phyloP scores from a whole-genome alignment of 306 rosid species.

The Hylodesmum podocarpum region DNA sequence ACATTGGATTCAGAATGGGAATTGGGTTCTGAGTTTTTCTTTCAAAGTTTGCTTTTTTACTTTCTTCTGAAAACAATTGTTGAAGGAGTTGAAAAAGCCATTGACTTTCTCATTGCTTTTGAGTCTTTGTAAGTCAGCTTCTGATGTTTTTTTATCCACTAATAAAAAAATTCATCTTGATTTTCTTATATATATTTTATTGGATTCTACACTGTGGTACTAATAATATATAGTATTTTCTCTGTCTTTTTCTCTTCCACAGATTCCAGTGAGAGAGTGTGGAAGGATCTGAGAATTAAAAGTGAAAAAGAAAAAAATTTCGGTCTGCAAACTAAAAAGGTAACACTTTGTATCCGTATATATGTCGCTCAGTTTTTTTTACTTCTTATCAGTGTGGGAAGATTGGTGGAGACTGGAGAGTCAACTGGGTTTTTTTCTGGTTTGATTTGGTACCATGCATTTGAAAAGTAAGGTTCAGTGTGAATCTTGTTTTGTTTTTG shows the following conservation, averaged over 20 bases:
- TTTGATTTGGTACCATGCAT: slow-evolving; percentile 36
- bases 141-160: not conserved
- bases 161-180: not conserved
- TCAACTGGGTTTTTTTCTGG: slow-evolving; percentile 36
- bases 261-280: slow-evolving; percentile 50
- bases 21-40: slow-evolving; percentile 3
- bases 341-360: slow-evolving; percentile 28
- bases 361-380: slow-evolving; percentile 20
- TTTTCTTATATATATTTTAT: not conserved
- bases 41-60: not conserved
- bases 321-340: slow-evolving; percentile 51
- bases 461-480: slow-evolving; percentile 37
- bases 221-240: not conserved
- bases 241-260: slow-evolving; percentile 53
- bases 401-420: slow-evolving; percentile 16
- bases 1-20: not conserved
- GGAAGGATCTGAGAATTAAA: slow-evolving; percentile 38
- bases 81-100: not conserved
- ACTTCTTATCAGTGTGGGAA: not conserved
- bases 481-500: slow-evolving; percentile 11
- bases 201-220: not conserved
- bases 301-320: slow-evolving; percentile 17
- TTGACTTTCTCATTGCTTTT: slow-evolving; percentile 32
- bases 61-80: not conserved
- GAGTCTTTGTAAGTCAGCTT: slow-evolving; percentile 42